Evolutionary conservation across 1,284 basidiomycete genomes (phyloP).

Genomic region (Cutaneotrichosporon cavernicola): DNA sequence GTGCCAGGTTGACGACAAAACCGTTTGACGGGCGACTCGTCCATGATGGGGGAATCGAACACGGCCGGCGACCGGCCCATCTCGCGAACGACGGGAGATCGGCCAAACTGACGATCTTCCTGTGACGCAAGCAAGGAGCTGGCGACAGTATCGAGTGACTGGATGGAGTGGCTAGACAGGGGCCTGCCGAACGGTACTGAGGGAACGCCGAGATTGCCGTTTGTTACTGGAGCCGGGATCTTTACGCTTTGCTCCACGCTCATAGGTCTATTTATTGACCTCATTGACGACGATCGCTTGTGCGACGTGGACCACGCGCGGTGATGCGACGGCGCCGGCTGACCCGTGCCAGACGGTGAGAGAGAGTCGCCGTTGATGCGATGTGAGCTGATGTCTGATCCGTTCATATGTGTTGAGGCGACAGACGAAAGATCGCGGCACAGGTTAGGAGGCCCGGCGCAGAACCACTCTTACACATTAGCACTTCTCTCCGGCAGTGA

Average conservation of each 20-base stretch:
- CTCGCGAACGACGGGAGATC: slow-evolving; percentile 1
- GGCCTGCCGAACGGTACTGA: neutral
- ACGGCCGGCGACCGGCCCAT: slow-evolving; percentile 4
- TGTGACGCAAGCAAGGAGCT: neutral
- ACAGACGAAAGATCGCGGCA: slow-evolving; percentile 1
- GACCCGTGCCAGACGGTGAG: neutral
- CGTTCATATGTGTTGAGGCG: neutral
- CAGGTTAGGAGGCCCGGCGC: slow-evolving; percentile 26
- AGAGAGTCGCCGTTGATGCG: neutral
- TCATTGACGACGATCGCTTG: neutral
- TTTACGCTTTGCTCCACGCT: neutral
- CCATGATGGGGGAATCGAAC: neutral
- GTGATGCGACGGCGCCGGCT: neutral
- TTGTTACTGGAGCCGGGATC: neutral
- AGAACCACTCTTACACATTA: slow-evolving; percentile 42
- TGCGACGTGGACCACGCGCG: neutral
- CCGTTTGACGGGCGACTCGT: neutral
- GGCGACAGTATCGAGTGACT: neutral
- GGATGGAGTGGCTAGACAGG: neutral
- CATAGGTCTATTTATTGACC: neutral
- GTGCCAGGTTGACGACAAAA: slow-evolving; percentile 16
- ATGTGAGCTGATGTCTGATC: neutral
- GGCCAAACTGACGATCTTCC: neutral
- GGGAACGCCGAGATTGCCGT: neutral
- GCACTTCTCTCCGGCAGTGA: neutral